Percentiles rank a stretch among this genome's conserved stretches.
These are phyloP conservation scores for Fusarium irregulare DNA, from an alignment of 2,329 filamentous ascomycete genomes.

Conservation along the genomic window DNA sequence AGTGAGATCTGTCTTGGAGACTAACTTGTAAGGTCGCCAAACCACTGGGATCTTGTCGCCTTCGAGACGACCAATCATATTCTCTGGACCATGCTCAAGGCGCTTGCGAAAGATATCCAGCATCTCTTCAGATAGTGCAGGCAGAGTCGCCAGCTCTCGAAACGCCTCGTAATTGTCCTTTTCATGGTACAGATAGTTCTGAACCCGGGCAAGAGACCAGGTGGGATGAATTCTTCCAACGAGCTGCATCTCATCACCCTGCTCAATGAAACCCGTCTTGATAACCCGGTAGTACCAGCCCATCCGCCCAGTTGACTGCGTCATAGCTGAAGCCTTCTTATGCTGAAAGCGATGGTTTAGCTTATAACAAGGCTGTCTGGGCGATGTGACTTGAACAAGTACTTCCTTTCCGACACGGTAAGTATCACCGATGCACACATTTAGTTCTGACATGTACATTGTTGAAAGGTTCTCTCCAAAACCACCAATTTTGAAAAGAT, in stretches of 20 bases:
- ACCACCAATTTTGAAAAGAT: slow-evolving; percentile 30
- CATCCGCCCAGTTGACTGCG: slow-evolving; percentile 27
- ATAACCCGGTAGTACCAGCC: slow-evolving; percentile 38
- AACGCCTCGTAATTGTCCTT: slow-evolving; percentile 12
- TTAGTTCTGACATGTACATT: slow-evolving; percentile 25
- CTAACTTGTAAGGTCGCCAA: slow-evolving; percentile 24
- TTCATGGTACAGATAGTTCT: slow-evolving; percentile 26
- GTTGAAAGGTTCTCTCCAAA: slow-evolving; percentile 36
- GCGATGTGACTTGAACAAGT: slow-evolving; percentile 28
- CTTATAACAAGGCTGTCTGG: slow-evolving; percentile 37
- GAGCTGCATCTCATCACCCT: slow-evolving; percentile 13
- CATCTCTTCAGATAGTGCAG: slow-evolving; percentile 23
- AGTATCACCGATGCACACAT: slow-evolving; percentile 36
- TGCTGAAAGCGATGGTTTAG: slow-evolving; percentile 39
- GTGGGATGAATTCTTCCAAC: slow-evolving; percentile 18
- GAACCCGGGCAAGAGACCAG: slow-evolving; percentile 23
- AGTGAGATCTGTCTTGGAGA: slow-evolving; percentile 2
- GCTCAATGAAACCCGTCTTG: slow-evolving; percentile 10
- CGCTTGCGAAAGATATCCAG: slow-evolving; percentile 9
- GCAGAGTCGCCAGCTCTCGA: slow-evolving; percentile 2
- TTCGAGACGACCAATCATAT: slow-evolving; percentile 26
- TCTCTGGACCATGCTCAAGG: slow-evolving; percentile 15
- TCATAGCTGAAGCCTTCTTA: slow-evolving; percentile 22
- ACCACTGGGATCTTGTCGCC: slow-evolving; percentile 12
- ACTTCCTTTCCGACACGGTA: slow-evolving; percentile 27